Evolutionary conservation across 2,329 filamentous ascomycete genomes (phyloP), one percentile per base, ranked within the genome.

Genomic region (Alternaria conjuncta): DNA sequence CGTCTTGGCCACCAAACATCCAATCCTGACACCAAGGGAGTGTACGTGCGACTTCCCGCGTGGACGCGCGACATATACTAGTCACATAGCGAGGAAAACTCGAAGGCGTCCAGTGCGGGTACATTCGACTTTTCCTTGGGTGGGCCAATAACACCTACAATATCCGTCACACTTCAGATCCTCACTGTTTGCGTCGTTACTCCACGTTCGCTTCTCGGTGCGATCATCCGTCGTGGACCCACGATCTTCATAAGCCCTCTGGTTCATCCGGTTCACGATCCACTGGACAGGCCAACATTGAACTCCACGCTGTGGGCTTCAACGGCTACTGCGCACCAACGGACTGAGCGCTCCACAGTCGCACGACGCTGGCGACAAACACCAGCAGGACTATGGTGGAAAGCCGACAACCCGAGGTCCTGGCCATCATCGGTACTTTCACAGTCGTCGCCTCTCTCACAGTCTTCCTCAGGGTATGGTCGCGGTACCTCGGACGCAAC

Each of bases 401-500:
- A 53, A 75, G 63, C 55, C 73, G 74, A 45, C 76, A 79, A 64
- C 45, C 64, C 44, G 69, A 69, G 50, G 69, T 67, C 23, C 71
- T 79, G 11, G 70, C 64, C 9, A 67, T 78, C 45, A 66, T 71
- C 28, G 69, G 71, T 54, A 50, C 73, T 26, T 78, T 78, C 32
- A 71, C 76, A 4, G 65, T 76, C 15, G 55, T 78, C 5, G 71
- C 73, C 12, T 68, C 68, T 9, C 53, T 78, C 21, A 78, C 76
- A 20, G 74, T 79, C 5, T 64, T 61, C 10, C 53, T 70, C 3
- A 73, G 76, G 55, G 61, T 69, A 4, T 72, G 69, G 47, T 78
- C 75, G 21, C 72, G 76, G 26, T 72, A 71, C 21, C 64, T 79
- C 12, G 70, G 72, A 44, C 70, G 67, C 10, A 79, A 79, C 53